These are phyloP conservation scores for Escovopsis sp. DNA, from an alignment of 2,329 filamentous ascomycete species.

Conservation along the genomic window DNA sequence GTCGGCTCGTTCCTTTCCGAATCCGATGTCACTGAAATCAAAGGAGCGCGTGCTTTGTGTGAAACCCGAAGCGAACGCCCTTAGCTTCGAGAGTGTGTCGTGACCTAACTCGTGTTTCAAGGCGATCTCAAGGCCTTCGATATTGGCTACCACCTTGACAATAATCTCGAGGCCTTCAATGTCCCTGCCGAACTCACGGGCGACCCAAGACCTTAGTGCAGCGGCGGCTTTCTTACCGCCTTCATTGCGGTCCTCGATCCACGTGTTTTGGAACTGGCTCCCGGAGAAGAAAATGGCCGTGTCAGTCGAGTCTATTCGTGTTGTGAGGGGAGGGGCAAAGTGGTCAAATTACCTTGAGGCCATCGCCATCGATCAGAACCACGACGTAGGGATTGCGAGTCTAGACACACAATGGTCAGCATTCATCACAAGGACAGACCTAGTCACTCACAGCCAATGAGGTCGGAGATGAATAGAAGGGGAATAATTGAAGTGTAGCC, in stretches of 20 bases:
- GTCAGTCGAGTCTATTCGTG: no score
- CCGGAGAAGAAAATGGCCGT: slow-evolving; percentile 3
- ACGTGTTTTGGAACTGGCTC: slow-evolving; percentile 40
- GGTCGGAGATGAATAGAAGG: no score
- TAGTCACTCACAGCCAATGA: no score
- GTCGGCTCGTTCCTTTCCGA: slow-evolving; percentile 42
- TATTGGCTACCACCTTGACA: slow-evolving; percentile 41
- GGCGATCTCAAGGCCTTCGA: slow-evolving; percentile 33
- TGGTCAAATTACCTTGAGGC: no score
- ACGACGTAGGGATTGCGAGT: no score
- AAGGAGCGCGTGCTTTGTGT: slow-evolving; percentile 43
- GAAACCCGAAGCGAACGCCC: slow-evolving; percentile 45
- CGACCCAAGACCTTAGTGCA: slow-evolving; percentile 32
- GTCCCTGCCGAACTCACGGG: slow-evolving; percentile 29
- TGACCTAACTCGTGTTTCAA: slow-evolving; percentile 34
- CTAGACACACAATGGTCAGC: no score
- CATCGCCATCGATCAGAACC: no score
- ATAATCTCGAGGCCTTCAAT: slow-evolving; percentile 37
- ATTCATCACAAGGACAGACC: no score
- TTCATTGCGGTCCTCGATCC: slow-evolving; percentile 38
- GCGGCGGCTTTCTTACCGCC: slow-evolving; percentile 39
- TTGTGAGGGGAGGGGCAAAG: no score
- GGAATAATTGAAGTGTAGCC: no score
- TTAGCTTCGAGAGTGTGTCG: slow-evolving; percentile 29
- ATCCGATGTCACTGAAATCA: slow-evolving; percentile 49